These are phyloP conservation scores for Vigna hirtella DNA, from an alignment of 306 rosid species.

Conservation along the genomic window DNA sequence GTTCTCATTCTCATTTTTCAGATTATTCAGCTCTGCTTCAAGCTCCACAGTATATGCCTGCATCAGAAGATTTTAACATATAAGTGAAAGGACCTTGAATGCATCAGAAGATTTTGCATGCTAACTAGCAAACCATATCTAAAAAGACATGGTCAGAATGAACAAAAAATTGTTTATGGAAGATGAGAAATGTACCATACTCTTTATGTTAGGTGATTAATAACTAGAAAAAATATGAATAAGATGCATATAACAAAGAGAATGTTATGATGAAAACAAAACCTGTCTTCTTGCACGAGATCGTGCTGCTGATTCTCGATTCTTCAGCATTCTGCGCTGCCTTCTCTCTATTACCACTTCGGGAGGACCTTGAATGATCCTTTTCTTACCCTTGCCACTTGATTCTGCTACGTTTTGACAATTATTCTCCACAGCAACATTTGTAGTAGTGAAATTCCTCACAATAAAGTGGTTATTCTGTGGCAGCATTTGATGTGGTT, in stretches of 20 bases:
- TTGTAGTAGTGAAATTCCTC: conserved; percentile 36
- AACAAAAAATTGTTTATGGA: background rate
- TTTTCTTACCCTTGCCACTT: conserved; percentile 45
- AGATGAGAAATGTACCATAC: background rate
- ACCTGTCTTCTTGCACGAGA: conserved; percentile 89
- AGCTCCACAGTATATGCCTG: conserved; percentile 86
- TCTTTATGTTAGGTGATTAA: background rate
- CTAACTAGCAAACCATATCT: too few species aligned
- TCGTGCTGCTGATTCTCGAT: conserved; percentile 85
- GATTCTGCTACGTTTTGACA: conserved; percentile 44
- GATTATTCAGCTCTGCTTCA: conserved; percentile 68
- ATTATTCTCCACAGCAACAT: conserved; percentile 40
- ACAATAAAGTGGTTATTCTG: conserved; percentile 35
- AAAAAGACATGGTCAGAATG: too few species aligned
- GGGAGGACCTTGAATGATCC: conserved; percentile 62
- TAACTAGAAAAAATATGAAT: background rate
- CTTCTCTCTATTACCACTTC: conserved; percentile 70
- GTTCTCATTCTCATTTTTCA: conserved; percentile 61
- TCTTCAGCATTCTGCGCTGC: conserved; percentile 86
- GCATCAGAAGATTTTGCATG: too few species aligned
- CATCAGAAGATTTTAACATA: conserved; percentile 14
- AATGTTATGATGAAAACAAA: conserved; percentile 7
- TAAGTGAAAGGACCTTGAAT: background rate
- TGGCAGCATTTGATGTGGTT: conserved; percentile 45
- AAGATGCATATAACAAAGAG: conserved; percentile 3